A percentile compares a stretch with the other conserved stretches of the same genome.
Conservation (phyloP, 83 land plant genomes). For the Picea engelmannii region DNA sequence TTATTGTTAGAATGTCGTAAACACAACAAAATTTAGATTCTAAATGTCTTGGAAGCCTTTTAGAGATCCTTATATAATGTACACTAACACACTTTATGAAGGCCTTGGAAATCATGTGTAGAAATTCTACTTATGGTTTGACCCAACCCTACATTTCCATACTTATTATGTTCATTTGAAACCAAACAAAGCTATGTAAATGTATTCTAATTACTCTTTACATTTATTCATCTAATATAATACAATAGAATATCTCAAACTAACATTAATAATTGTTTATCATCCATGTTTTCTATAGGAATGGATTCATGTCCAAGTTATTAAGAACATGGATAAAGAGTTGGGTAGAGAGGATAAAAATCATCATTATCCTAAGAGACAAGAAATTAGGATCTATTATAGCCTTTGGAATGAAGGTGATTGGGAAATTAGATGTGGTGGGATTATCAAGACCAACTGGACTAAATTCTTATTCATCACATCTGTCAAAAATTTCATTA, state of each 20-base stretch:
- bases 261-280: too few relatives aligned
- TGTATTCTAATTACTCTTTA: too few relatives aligned
- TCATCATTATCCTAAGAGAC: constrained; percentile 11
- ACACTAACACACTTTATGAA: neutral
- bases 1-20: too few relatives aligned
- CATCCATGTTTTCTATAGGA: constrained; percentile 26
- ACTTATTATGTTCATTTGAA: too few relatives aligned
- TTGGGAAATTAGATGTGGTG: constrained; percentile 21
- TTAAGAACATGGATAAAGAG: constrained; percentile 22
- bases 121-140: neutral
- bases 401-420: constrained; percentile 33
- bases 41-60: too few relatives aligned
- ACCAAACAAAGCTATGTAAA: too few relatives aligned
- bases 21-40: too few relatives aligned
- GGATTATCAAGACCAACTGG: too few relatives aligned
- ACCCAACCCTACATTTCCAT: neutral
- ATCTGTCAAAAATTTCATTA: too few relatives aligned
- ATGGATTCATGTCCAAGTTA: constrained; percentile 17
- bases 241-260: too few relatives aligned
- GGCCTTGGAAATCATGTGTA: neutral
- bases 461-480: too few relatives aligned
- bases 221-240: too few relatives aligned
- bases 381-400: constrained; percentile 24
- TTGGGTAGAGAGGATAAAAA: constrained; percentile 6
- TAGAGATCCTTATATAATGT: neutral